A percentile compares a stretch with the other conserved stretches of the same genome.
Conservation (phyloP, 495 filamentous ascomycete genomes). For the Penicillium crystallinum region DNA sequence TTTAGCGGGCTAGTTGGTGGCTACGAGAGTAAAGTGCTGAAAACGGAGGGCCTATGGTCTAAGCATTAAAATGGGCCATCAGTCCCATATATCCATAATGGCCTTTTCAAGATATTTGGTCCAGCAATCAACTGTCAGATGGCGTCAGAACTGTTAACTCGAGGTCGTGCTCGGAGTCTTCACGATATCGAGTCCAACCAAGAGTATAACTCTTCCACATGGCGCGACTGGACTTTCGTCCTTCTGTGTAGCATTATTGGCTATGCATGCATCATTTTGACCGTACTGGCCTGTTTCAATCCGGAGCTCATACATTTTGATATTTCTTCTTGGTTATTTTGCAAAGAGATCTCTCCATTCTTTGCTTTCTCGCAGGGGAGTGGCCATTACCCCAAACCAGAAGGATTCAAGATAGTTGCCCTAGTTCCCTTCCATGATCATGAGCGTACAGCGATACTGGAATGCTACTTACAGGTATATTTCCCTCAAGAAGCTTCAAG, state of each 20-base stretch:
- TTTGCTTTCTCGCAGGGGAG: slow-evolving; percentile 28
- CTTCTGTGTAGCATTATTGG: slow-evolving; percentile 23
- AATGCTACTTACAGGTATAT: slow-evolving; percentile 47
- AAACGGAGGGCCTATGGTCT: slow-evolving; percentile 12
- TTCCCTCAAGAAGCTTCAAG: background rate
- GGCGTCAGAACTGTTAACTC: slow-evolving; percentile 12
- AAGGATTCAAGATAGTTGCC: slow-evolving; percentile 41
- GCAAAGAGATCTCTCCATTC: slow-evolving; percentile 23
- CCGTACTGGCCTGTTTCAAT: slow-evolving; percentile 17
- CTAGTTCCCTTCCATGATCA: slow-evolving; percentile 46
- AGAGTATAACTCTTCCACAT: slow-evolving; percentile 6
- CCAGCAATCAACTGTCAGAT: background rate
- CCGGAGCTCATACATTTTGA: slow-evolving; percentile 20
- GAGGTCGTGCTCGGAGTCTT: slow-evolving; percentile 14
- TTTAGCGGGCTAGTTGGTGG: background rate
- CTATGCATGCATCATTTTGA: slow-evolving; percentile 24
- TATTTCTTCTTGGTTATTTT: slow-evolving; percentile 20
- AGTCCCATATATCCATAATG: background rate
- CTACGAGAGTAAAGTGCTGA: slow-evolving; percentile 3
- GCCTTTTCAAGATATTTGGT: background rate
- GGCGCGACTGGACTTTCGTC: slow-evolving; percentile 21
- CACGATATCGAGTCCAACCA: slow-evolving; percentile 20
- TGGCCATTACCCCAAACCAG: slow-evolving; percentile 36
- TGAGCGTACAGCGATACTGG: slow-evolving; percentile 43
- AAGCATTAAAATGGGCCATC: slow-evolving; percentile 12